Evolutionary conservation across 164 flowering plant species (phyloP), one percentile per base, ranked within the genome.

Genomic region (Berberis vulgaris): DNA sequence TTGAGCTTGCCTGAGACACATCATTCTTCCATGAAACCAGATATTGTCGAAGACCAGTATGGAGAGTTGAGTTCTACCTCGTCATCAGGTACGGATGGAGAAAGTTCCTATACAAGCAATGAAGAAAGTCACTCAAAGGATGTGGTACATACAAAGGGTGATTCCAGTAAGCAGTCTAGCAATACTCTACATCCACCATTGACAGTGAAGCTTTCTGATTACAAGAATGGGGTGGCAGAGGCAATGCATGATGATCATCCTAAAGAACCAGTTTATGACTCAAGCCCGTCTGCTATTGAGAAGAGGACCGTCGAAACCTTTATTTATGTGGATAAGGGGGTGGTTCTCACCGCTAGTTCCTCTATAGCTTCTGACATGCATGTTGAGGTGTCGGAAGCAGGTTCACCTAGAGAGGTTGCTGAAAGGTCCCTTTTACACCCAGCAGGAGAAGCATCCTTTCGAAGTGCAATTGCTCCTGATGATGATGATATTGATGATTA

Each of bases 251-350:
- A 69, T 39, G 66, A 42, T 73, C 76, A 68, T 49, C 69, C 63
- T 41, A 72, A 58, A 61, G 90, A 80, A 60, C 94, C 94, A 6
- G 80, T 91, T 49, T 87, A 83, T 76, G 95, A 89, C 69, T 82
- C 86, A 38, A 87, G 89, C 69, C 92, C 93, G 2, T 74, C 69
- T 1, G 76, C 80, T 26, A 38, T 45, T 8, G 76, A 72, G 61
- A 84, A 73, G 68, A 13, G 72, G 55, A 45, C 68, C 9, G 62
- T 71, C 4, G 73, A 71, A 56, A 64, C 50, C 43, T 38, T 54
- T 39, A 50, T 66, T 52, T 60, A 45, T 69, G 58, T 45, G 49
- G 75, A 66, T 44, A 71, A 70, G 62, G 74, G 65, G 38, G 60
- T 55, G 26, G 54, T 60, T 45, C 61, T 45, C 57, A 63, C 57